A percentile compares a stretch with the other conserved stretches of the same genome.
Conservation (phyloP, 2,329 filamentous ascomycete species). For the Daldinia eschscholtzii region DNA sequence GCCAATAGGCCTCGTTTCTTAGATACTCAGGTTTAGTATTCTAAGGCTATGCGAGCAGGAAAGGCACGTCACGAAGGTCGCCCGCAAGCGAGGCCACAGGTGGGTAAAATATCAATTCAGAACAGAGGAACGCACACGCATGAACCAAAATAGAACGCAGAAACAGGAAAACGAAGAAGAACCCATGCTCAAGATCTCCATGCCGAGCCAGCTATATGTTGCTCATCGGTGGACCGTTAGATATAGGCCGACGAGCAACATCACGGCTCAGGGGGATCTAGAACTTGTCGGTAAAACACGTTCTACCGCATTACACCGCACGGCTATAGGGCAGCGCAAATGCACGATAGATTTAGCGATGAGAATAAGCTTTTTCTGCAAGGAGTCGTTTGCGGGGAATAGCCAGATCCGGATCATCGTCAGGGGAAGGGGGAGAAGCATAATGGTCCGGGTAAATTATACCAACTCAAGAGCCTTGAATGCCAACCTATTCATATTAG, state of each 20-base stretch:
- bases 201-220: constrained; percentile 19
- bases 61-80: neutral
- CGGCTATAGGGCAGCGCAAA: constrained; percentile 32
- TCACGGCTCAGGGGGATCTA: constrained; percentile 26
- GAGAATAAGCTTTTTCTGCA: constrained; percentile 38
- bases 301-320: constrained; percentile 25
- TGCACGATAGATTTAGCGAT: constrained; percentile 23
- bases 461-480: constrained; percentile 21
- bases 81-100: constrained; percentile 14
- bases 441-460: constrained; percentile 45
- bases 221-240: constrained; percentile 21
- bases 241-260: constrained; percentile 22
- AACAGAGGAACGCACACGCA: constrained; percentile 7
- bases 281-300: constrained; percentile 24
- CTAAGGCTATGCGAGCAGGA: neutral
- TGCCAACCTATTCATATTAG: constrained; percentile 30
- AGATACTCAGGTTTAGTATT: neutral
- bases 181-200: constrained; percentile 14
- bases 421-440: constrained; percentile 31
- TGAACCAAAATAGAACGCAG: constrained; percentile 19
- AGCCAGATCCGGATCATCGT: constrained; percentile 38
- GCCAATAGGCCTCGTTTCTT: neutral
- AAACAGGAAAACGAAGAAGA: constrained; percentile 6
- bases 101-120: constrained; percentile 21
- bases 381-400: constrained; percentile 33